Evolutionary conservation across 331 rosid genomes (phyloP), one percentile per base, ranked within the genome.

Genomic region (Pyrus hybrid): DNA sequence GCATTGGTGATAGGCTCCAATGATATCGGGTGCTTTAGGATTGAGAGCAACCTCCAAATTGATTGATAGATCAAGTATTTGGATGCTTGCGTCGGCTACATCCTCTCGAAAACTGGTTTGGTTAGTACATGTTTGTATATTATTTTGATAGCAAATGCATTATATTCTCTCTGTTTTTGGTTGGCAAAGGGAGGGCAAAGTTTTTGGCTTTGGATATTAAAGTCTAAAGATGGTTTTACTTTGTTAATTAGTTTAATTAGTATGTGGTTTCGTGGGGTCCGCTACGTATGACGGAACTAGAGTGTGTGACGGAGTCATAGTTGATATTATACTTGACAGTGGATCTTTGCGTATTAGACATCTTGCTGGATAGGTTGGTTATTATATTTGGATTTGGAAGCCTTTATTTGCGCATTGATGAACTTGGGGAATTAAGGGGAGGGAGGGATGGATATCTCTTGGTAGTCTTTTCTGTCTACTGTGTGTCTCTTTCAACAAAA

Each of bases 11-110:
- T 70, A 61, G 80, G 83, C 54, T 71, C 84, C 86, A 66, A 30
- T 61, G 14, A 64, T 76, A 72, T 66, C 30, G 82, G 82, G 77
- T 53, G 66, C 78, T 63, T 76, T 74, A 63, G 51, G 76, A 78
- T 64, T 64, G 85, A 61, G 25, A 35, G 74, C 72, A 32, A 49
- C 45, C 22, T 61, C 6, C 10, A 49, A 18, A 23, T 53, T 45
- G 29, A 22, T 78, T 57, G 56, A 12, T 71, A 70, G 13, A 70
- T 63, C 60, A 51, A 28, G 23, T 21, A 30, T 51, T 51, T 81
- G 80, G 76, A 68, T 77, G 81, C 63, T 81, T 5, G 9, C 12
- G 67, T 75, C 76, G 61, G 67, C 83, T 33, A 5, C 5, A 20
- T 33, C 20, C 8, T 17, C 22, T 37, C 25, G 26, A 3, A 66